Conservation (phyloP, 2,329 filamentous ascomycete genomes). For the Xylaria multiplex region DNA sequence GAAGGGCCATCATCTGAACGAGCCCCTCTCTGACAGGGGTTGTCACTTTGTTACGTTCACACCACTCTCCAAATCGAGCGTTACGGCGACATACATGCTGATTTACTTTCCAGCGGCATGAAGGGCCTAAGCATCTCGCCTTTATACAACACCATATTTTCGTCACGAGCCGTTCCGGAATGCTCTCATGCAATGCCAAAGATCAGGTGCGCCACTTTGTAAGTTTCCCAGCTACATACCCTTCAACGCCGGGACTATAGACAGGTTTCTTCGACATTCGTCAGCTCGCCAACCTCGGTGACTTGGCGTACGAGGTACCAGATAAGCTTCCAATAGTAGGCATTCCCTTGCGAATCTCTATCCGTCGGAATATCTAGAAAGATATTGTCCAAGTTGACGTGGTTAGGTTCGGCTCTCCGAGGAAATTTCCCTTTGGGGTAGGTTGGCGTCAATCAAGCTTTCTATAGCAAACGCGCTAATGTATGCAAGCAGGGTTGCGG, state of each 20-base stretch:
- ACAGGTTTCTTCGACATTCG: background rate
- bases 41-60: background rate
- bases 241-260: too few relatives aligned
- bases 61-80: background rate
- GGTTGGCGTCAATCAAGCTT: constrained; percentile 23
- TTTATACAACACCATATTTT: background rate
- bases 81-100: background rate
- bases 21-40: background rate
- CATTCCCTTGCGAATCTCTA: background rate
- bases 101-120: background rate
- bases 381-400: background rate
- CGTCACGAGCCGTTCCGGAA: background rate
- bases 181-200: constrained; percentile 4
- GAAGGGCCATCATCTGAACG: background rate
- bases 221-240: background rate
- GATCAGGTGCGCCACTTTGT: background rate
- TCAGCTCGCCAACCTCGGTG: background rate
- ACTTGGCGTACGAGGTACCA: background rate
- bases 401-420: background rate
- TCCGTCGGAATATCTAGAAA: background rate
- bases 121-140: background rate
- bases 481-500: background rate
- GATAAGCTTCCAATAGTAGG: background rate
- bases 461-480: constrained; percentile 22
- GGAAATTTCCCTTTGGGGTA: constrained; percentile 18